phyloP scores from a whole-genome alignment of 768 basidiomycete species.

The Phanerochaete sordida region DNA sequence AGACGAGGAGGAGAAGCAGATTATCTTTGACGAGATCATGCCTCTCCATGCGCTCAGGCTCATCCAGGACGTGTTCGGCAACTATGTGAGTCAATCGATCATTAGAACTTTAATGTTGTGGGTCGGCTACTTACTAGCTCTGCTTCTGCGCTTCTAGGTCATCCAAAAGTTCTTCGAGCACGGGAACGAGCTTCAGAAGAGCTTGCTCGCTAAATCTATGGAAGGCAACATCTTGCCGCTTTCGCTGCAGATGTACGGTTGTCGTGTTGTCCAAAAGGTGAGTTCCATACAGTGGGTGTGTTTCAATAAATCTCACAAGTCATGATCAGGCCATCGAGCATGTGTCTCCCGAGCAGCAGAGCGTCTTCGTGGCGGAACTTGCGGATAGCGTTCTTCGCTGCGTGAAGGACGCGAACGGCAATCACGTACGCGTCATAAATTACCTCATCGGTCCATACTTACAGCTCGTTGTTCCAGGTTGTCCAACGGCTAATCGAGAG shows the following conservation, averaged over 20 bases:
- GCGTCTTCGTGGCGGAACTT: slow-evolving; percentile 70
- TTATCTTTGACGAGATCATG: slow-evolving; percentile 84
- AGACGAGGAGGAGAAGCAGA: slow-evolving; percentile 72
- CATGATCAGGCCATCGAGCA: slow-evolving; percentile 73
- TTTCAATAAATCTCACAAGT: slow-evolving; percentile 6
- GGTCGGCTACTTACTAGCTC: background rate
- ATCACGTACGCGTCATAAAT: slow-evolving; percentile 67
- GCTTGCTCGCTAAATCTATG: slow-evolving; percentile 65
- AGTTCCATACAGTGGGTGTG: background rate
- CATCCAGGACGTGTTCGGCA: slow-evolving; percentile 92
- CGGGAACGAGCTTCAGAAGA: slow-evolving; percentile 74
- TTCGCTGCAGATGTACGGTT: slow-evolving; percentile 93
- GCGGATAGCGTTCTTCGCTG: slow-evolving; percentile 79
- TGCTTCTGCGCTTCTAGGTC: slow-evolving; percentile 48
- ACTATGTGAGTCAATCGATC: slow-evolving; percentile 65
- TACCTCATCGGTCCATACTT: background rate
- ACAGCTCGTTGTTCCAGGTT: slow-evolving; percentile 43
- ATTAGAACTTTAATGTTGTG: background rate
- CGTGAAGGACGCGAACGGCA: slow-evolving; percentile 89
- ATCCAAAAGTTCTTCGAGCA: slow-evolving; percentile 93
- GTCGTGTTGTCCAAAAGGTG: slow-evolving; percentile 93
- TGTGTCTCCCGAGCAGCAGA: slow-evolving; percentile 76
- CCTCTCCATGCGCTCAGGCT: slow-evolving; percentile 71
- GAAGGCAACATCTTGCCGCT: slow-evolving; percentile 73
- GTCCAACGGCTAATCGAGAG: slow-evolving; percentile 87